Evolutionary conservation across 2,329 filamentous ascomycete species (phyloP).

Genomic region (Fusarium musae): DNA sequence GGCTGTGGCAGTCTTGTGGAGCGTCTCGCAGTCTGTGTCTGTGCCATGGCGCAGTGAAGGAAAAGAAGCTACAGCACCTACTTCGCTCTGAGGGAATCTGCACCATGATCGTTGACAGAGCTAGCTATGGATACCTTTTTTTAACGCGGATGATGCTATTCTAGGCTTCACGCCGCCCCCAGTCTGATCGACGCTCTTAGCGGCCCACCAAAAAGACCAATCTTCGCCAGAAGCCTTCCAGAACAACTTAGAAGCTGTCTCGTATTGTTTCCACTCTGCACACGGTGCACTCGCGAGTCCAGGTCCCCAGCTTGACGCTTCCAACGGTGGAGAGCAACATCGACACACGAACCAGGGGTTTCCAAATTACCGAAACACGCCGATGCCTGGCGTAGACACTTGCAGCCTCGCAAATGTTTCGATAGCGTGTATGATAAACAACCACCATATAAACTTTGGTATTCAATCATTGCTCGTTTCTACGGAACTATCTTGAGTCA

Average conservation of each 20-base stretch:
- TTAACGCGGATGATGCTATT: conserved; percentile 5
- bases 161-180: conserved; percentile 16
- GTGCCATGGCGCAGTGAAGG: conserved; percentile 30
- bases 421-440: not conserved
- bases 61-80: not conserved
- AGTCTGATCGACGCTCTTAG: conserved; percentile 13
- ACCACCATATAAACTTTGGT: conserved; percentile 9
- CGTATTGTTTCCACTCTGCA: conserved; percentile 21
- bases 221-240: conserved; percentile 41
- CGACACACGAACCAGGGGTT: conserved; percentile 8
- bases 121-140: not conserved
- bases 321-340: conserved; percentile 15
- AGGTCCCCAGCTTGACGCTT: not conserved
- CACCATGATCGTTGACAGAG: conserved; percentile 14
- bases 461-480: conserved; percentile 14
- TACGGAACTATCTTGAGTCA: conserved; percentile 26
- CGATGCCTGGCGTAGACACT: conserved; percentile 17
- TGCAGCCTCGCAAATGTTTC: conserved; percentile 5
- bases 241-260: conserved; percentile 33
- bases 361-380: conserved; percentile 15
- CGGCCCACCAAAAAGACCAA: conserved; percentile 20
- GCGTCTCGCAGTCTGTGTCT: conserved; percentile 19
- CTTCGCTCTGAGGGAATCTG: not conserved
- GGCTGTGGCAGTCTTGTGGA: conserved; percentile 8
- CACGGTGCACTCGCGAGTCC: conserved; percentile 3